Base-by-base conservation (phyloP, 352 stramenopile species). In the Plasmopara viticola region DNA sequence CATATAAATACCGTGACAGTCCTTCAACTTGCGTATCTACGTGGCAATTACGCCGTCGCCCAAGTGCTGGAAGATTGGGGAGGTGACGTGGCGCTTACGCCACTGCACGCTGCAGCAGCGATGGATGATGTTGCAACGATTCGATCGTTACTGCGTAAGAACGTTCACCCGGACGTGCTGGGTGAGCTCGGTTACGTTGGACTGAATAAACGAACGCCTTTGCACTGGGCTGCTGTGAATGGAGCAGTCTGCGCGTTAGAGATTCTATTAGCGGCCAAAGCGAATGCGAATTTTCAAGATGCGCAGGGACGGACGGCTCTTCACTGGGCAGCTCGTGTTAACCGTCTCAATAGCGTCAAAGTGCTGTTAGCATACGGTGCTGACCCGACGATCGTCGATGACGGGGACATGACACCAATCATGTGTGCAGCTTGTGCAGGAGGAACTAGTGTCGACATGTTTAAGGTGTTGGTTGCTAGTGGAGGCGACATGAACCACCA, bases 1-100 rank as follows among this genome's bases (percentile, higher is more conserved):
- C 81, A 88, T 41, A 85, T 87, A 70, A 93, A 93, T 48, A 90
- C 79, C n/a, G 80, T 93, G 44, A 90, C 83, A 2, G 83, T 88
- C 31, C 62, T 93, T 3, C 79, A 93, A 51, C 63, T 90, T 8
- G 83, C 80, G 9, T 93, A 93, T 60, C 42, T 90, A 29, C 72
- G 80, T 18, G 72, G 80, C 12, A 90, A 91, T 58, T 93, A 91
- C 47, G 78, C 78, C 4, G 80, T 91, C 9, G 82, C 79, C 0
- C 74, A 88, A 40, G 76, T 88, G 20, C 58, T 93, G 0, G 82
- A 93, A 44, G 82, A 93, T 58, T 93, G 79, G 82, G 82, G 82
- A 17, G 77, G 79, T 2, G 82, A 93, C 28, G 68, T 93, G 9
- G 79, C 82, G 8, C 64, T 93, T 0, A 90, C 82, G 4, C 82